Evolutionary conservation across 1,139 yeast genomes (phyloP).

Genomic region (Blastobotrys aristatus): DNA sequence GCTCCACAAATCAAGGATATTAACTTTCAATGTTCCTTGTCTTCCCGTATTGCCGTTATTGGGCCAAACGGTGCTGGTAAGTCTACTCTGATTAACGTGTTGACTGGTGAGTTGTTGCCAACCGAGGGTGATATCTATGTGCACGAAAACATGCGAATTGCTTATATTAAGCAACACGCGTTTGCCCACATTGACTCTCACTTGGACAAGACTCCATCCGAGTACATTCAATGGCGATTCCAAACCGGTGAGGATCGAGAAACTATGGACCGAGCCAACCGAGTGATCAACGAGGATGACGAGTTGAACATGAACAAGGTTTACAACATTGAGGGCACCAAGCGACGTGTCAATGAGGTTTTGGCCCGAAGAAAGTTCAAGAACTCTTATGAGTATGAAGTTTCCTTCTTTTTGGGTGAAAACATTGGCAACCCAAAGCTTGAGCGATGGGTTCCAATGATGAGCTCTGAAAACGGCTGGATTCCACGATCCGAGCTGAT

Average conservation of each 20-base stretch:
- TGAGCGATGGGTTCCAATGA: constrained; percentile 99
- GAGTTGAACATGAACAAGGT: constrained; percentile 99
- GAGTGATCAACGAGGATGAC: constrained; percentile 95
- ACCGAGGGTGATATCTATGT: constrained; percentile 97
- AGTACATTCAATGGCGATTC: constrained; percentile 99
- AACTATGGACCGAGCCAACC: constrained; percentile 99
- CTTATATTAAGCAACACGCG: constrained; percentile 99
- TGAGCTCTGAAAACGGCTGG: constrained; percentile 99
- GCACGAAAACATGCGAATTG: constrained; percentile 99
- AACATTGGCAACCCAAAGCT: constrained; percentile 91
- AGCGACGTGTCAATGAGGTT: constrained; percentile 94
- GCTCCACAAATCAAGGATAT: constrained; percentile 90
- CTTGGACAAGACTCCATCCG: constrained; percentile 98
- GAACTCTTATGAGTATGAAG: constrained; percentile 99
- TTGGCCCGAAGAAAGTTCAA: constrained; percentile 99
- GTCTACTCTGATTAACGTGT: constrained; percentile 94
- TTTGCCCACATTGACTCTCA: constrained; percentile 98
- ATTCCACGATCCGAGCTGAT: constrained; percentile 99
- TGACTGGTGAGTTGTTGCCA: constrained; percentile 99
- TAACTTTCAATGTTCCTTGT: constrained; percentile 96
- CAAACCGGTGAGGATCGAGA: constrained; percentile 99
- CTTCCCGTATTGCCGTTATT: constrained; percentile 99
- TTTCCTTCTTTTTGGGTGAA: constrained; percentile 95
- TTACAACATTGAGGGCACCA: constrained; percentile 97
- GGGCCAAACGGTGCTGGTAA: constrained; percentile 99